These are phyloP conservation scores for Globisporangium acanthophoron DNA, from an alignment of 352 stramenopile genomes.

Conservation along the genomic window DNA sequence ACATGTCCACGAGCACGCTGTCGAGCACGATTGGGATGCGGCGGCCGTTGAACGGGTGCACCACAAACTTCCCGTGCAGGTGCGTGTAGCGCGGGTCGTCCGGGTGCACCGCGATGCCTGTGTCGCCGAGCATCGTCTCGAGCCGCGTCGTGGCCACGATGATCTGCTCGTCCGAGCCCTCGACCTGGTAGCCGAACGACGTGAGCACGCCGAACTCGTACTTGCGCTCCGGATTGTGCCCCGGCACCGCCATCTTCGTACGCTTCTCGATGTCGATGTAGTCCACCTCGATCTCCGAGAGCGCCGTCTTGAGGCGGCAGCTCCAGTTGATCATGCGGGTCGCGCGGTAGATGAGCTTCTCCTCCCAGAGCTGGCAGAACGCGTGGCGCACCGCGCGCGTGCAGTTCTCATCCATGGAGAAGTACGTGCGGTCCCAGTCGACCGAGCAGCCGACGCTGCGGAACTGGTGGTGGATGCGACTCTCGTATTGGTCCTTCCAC, in stretches of 20 bases:
- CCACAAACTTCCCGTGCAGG: conserved; percentile 96
- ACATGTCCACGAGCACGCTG: conserved; percentile 96
- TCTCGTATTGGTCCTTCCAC: conserved; percentile 95
- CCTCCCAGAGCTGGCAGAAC: conserved; percentile 91
- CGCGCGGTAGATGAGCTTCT: conserved; percentile 97
- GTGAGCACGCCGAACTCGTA: conserved; percentile 99
- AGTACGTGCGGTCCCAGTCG: conserved; percentile 97
- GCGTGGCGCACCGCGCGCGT: conserved; percentile 95
- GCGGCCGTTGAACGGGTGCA: conserved; percentile 98
- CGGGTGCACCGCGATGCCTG: conserved; percentile 97
- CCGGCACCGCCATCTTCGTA: conserved; percentile 94
- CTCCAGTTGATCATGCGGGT: conserved; percentile 99
- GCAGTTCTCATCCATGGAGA: conserved; percentile 99
- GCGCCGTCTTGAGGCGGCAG: conserved; percentile 95
- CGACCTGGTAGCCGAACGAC: conserved; percentile 96
- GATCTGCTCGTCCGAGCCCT: conserved; percentile 79
- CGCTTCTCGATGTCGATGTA: conserved; percentile 97
- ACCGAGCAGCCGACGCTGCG: conserved; percentile 92
- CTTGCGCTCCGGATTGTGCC: conserved; percentile 92
- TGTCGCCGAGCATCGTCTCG: conserved; percentile 99
- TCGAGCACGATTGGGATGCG: conserved; percentile 97
- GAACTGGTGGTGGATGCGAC: conserved; percentile 84
- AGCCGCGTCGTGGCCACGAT: conserved; percentile 94
- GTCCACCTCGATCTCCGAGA: conserved; percentile 98
- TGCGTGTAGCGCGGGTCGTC: conserved; percentile 98